Evolutionary conservation across 2,329 filamentous ascomycete genomes (phyloP).

Genomic region (Cladosporium halotolerans): DNA sequence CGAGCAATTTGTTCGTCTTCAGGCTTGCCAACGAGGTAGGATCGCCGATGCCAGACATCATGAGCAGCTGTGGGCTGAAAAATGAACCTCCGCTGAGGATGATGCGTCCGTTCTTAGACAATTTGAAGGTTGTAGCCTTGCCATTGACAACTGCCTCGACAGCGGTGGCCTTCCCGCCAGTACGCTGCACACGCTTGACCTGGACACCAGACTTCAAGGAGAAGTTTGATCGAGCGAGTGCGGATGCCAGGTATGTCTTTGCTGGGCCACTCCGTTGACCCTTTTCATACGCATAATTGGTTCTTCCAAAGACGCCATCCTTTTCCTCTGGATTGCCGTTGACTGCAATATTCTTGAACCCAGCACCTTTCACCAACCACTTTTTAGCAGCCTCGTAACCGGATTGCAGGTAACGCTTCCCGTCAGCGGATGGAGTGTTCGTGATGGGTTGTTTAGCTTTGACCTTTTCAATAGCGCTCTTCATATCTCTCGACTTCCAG

Average conservation of each 20-base stretch:
- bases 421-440: slow-evolving; percentile 41
- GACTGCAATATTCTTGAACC: slow-evolving; percentile 43
- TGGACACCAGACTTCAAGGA: slow-evolving; percentile 38
- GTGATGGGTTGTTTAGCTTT: slow-evolving; percentile 40
- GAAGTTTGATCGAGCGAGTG: slow-evolving; percentile 39
- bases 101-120: slow-evolving; percentile 35
- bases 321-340: slow-evolving; percentile 43
- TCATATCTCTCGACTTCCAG: slow-evolving; percentile 48
- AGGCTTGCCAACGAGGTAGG: slow-evolving; percentile 31
- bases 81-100: slow-evolving; percentile 54
- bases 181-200: slow-evolving; percentile 42
- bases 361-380: slow-evolving; percentile 47
- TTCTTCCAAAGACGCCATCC: slow-evolving; percentile 43
- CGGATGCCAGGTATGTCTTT: slow-evolving; percentile 46
- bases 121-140: slow-evolving; percentile 25
- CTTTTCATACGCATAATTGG: slow-evolving; percentile 44
- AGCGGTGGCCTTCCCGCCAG: slow-evolving; percentile 36
- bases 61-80: slow-evolving; percentile 52
- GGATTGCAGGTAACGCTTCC: slow-evolving; percentile 42
- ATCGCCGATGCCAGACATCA: slow-evolving; percentile 50
- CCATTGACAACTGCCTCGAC: slow-evolving; percentile 39
- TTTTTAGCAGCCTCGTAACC: slow-evolving; percentile 43
- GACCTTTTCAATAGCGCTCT: slow-evolving; percentile 41
- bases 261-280: slow-evolving; percentile 47
- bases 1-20: slow-evolving; percentile 31